Evolutionary conservation across 768 basidiomycete species (phyloP).

Genomic region (Serpula lacrymans): DNA sequence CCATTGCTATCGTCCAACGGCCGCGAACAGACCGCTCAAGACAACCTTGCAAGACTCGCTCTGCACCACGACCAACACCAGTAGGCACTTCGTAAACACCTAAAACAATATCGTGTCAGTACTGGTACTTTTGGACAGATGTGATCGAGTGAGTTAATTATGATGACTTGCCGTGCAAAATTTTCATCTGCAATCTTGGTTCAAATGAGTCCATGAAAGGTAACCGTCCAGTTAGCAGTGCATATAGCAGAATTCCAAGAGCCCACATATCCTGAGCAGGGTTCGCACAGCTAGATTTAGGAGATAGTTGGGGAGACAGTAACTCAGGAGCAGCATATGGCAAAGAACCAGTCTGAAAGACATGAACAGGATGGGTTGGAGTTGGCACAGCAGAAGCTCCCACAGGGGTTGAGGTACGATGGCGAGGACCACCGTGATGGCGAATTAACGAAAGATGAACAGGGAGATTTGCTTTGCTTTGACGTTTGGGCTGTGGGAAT

Average conservation of each 20-base stretch:
- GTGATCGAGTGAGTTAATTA: background rate
- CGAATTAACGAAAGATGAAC: conserved; percentile 35
- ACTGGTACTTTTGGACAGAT: conserved; percentile 1
- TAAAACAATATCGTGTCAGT: conserved; percentile 24
- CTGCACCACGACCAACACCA: conserved; percentile 56
- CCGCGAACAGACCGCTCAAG: conserved; percentile 56
- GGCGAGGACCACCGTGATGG: conserved; percentile 43
- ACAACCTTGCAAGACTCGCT: conserved; percentile 75
- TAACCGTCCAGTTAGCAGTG: conserved; percentile 77
- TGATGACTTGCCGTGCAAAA: conserved; percentile 65
- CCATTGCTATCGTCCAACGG: conserved; percentile 79
- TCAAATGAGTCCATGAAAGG: conserved; percentile 91
- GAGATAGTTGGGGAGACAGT: conserved; percentile 55
- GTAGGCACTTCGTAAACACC: conserved; percentile 61
- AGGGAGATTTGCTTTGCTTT: conserved; percentile 18
- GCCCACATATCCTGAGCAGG: conserved; percentile 97
- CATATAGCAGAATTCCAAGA: conserved; percentile 84
- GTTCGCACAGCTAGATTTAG: conserved; percentile 30
- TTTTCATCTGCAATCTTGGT: conserved; percentile 88
- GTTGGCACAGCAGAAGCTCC: conserved; percentile 26
- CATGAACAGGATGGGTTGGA: conserved; percentile 30
- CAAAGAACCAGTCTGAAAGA: conserved; percentile 77
- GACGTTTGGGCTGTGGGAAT: conserved; percentile 19
- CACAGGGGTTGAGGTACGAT: conserved; percentile 43
- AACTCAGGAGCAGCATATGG: conserved; percentile 92